Evolutionary conservation across 2,329 filamentous ascomycete species (phyloP).

Genomic region (Macroventuria anomochaeta): DNA sequence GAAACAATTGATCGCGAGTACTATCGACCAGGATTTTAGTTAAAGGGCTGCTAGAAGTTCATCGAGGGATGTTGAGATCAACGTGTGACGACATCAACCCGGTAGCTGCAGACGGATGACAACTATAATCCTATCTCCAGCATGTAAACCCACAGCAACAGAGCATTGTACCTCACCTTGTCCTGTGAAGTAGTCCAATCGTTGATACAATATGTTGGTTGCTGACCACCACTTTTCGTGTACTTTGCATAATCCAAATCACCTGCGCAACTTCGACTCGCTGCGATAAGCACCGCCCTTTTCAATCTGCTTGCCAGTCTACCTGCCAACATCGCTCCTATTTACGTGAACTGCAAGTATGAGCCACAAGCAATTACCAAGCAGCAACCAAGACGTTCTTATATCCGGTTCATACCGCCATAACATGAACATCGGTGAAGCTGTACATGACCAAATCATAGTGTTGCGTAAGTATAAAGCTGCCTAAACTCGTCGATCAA

Average conservation of each 20-base stretch:
- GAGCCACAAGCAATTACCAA: not conserved
- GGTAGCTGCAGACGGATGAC: constrained; percentile 1
- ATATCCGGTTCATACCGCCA: not conserved
- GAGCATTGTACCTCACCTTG: not conserved
- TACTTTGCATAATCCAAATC: too few relatives aligned
- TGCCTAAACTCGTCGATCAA: not conserved
- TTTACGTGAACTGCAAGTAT: too few relatives aligned
- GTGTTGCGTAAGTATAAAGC: not conserved
- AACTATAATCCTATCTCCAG: not conserved
- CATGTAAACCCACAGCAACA: not conserved
- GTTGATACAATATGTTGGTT: not conserved
- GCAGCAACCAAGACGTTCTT: not conserved
- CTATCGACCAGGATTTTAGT: not conserved
- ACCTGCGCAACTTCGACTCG: too few relatives aligned
- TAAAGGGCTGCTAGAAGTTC: not conserved
- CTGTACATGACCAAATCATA: not conserved
- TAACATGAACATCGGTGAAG: not conserved
- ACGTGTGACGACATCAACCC: not conserved
- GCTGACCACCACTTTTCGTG: constrained; percentile 1
- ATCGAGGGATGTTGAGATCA: not conserved
- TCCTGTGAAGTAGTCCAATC: too few relatives aligned
- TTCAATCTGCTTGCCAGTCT: not conserved
- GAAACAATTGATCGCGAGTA: not conserved
- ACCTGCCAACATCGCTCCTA: not conserved
- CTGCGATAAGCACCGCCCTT: not conserved